A percentile compares a stretch with the other conserved stretches of the same genome.
phyloP scores from a whole-genome alignment of 2,329 filamentous ascomycete genomes.

The Didymosphaeria variabile region DNA sequence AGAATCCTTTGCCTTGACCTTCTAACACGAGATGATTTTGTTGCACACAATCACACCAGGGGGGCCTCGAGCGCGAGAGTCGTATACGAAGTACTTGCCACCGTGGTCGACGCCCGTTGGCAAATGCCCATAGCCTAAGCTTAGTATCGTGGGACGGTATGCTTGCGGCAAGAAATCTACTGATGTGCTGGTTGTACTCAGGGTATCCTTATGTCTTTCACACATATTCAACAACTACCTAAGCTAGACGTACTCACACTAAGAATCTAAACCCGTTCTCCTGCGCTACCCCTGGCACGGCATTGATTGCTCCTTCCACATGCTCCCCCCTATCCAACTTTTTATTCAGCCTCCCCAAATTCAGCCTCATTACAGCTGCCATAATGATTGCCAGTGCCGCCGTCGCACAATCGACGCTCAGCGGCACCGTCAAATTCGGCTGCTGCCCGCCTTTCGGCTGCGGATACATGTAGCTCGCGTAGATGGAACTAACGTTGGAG shows the following conservation, averaged over 20 bases:
- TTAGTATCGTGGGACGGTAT: too few relatives aligned
- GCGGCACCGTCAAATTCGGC: slow-evolving; percentile 62
- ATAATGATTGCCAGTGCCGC: slow-evolving; percentile 70
- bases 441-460: slow-evolving; percentile 48
- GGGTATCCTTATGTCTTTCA: background rate
- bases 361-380: slow-evolving; percentile 69
- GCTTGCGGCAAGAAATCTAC: too few relatives aligned
- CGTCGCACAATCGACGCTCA: slow-evolving; percentile 74
- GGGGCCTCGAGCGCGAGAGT: too few relatives aligned
- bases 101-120: too few relatives aligned
- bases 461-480: slow-evolving; percentile 73
- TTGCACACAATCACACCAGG: too few relatives aligned
- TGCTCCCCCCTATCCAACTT: slow-evolving; percentile 72
- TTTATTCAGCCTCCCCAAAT: slow-evolving; percentile 72
- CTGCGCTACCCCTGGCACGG: slow-evolving; percentile 63
- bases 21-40: too few relatives aligned
- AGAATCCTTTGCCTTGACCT: too few relatives aligned
- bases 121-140: too few relatives aligned
- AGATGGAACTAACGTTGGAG: slow-evolving; percentile 74
- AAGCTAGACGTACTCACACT: too few relatives aligned
- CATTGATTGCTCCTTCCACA: slow-evolving; percentile 63
- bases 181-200: background rate
- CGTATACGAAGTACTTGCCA: too few relatives aligned
- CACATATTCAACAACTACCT: too few relatives aligned
- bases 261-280: slow-evolving; percentile 73